Evolutionary conservation across 2,329 filamentous ascomycete genomes (phyloP).

Genomic region (Colletotrichum sidae): DNA sequence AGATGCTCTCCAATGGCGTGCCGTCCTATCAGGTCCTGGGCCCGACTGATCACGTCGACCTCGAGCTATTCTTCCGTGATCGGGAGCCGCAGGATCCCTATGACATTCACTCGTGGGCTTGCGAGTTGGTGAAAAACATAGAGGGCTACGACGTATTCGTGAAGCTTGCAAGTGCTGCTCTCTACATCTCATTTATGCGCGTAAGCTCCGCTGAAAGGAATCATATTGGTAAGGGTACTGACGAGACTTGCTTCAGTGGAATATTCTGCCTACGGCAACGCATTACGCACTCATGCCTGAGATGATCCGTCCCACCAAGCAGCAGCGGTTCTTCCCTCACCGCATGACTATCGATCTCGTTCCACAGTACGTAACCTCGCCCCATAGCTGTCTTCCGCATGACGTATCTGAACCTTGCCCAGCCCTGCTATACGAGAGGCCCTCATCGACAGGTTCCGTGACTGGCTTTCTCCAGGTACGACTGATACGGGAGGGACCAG

Average conservation of each 20-base stretch:
- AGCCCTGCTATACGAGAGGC: slow-evolving; percentile 29
- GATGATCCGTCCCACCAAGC: slow-evolving; percentile 30
- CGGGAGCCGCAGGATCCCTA: slow-evolving; percentile 14
- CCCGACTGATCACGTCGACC: slow-evolving; percentile 17
- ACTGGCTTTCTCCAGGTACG: slow-evolving; percentile 29
- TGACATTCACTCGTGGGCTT: slow-evolving; percentile 29
- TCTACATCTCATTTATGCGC: slow-evolving; percentile 16
- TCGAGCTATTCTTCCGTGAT: slow-evolving; percentile 30
- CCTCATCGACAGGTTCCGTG: slow-evolving; percentile 24
- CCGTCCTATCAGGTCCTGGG: slow-evolving; percentile 13
- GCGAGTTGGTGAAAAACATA: slow-evolving; percentile 23
- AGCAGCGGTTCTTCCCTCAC: slow-evolving; percentile 21
- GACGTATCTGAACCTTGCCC: background rate
- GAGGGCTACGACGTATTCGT: slow-evolving; percentile 27
- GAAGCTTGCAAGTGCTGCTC: slow-evolving; percentile 16
- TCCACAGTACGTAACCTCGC: slow-evolving; percentile 13
- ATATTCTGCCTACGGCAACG: slow-evolving; percentile 25
- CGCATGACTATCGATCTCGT: slow-evolving; percentile 32
- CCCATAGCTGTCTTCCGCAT: background rate
- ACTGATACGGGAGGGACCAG: slow-evolving; percentile 26
- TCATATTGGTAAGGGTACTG: background rate
- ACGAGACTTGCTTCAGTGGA: slow-evolving; percentile 11
- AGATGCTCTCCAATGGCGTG: slow-evolving; percentile 25
- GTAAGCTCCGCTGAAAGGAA: background rate
- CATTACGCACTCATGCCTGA: slow-evolving; percentile 27